Conservation (phyloP, 306 rosid genomes). For the Citrullus amarus region DNA sequence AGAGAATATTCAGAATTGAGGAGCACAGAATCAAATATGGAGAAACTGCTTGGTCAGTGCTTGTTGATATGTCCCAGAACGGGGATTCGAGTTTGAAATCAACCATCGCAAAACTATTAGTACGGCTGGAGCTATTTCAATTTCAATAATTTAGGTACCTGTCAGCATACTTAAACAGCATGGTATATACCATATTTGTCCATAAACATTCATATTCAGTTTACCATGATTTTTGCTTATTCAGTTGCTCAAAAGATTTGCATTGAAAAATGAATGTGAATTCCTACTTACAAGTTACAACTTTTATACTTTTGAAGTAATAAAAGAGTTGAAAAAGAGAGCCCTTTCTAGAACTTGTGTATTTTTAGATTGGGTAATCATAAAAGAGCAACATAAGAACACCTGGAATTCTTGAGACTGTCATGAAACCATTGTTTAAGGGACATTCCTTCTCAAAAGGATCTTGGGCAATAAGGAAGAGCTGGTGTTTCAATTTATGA, state of each 20-base stretch:
- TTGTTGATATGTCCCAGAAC: slow-evolving; percentile 66
- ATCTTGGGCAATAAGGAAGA: not conserved
- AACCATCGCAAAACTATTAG: slow-evolving; percentile 54
- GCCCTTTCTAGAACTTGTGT: not conserved
- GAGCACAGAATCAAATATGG: slow-evolving; percentile 50
- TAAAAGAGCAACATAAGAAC: not conserved
- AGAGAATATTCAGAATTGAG: slow-evolving; percentile 56
- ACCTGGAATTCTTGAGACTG: not conserved
- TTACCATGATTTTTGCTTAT: not conserved
- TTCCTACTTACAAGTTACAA: not conserved
- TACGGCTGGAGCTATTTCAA: slow-evolving; percentile 63
- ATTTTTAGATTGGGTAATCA: not conserved
- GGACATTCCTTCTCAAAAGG: not conserved
- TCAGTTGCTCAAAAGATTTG: not conserved
- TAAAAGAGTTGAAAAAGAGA: not conserved
- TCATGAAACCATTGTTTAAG: not conserved
- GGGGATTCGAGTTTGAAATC: slow-evolving; percentile 68
- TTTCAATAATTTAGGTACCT: slow-evolving; percentile 57
- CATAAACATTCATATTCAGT: not conserved
- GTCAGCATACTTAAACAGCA: slow-evolving; percentile 17
- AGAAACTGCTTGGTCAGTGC: slow-evolving; percentile 61
- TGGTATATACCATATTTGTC: not conserved
- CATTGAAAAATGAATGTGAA: not conserved
- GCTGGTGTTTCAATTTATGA: not conserved
- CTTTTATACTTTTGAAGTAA: not conserved